Evolutionary conservation across 139 green algal species (phyloP), one percentile per base, ranked within the genome.

Genomic region (Gonium pectorale): DNA sequence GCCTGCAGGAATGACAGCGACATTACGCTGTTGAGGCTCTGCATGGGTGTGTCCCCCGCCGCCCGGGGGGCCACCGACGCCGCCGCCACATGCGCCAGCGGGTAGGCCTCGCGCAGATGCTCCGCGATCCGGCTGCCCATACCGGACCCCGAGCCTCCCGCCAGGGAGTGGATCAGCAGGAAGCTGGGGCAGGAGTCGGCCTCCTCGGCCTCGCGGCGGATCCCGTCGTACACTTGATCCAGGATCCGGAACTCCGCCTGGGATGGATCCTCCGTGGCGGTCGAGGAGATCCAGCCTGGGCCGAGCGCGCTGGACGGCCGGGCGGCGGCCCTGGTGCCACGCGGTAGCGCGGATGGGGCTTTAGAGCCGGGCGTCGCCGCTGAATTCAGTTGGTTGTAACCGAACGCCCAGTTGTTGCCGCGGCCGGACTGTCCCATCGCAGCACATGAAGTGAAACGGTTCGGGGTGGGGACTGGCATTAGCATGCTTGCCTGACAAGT

Each of bases 341-440:
- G 63, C 15, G 66, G 67, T 29, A 40, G 43, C 49, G 69, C 6
- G 40, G 41, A 64, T 22, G 56, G 56, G 19, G 17, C 37, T 19
- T 11, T 15, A 33, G 38, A 27, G 27, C 27, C 43, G 68, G 26
- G 11, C 64, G 37, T 3, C 35, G 64, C 64, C 35, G 68, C 43
- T 62, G 68, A 1, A 41, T 41, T 40, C 7, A 82, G n/a, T 41
- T 91, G 87, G 63, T 75, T 79, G 80, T 91, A 91, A 7, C 88
- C 88, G 44, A 88, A 91, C 1, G 88, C 88, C 88, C 88, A 91
- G 84, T 91, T 91, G 84, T 89, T 91, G 67, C 88, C 88, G 33
- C 88, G 79, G 17, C 88, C 88, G 17, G 78, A 84, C 78, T 86
- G 66, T 2, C n/a, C n/a, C n/a, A n/a, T n/a, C n/a, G n/a, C n/a